phyloP scores from a whole-genome alignment of 768 basidiomycete species.

The Lactarius indigo region DNA sequence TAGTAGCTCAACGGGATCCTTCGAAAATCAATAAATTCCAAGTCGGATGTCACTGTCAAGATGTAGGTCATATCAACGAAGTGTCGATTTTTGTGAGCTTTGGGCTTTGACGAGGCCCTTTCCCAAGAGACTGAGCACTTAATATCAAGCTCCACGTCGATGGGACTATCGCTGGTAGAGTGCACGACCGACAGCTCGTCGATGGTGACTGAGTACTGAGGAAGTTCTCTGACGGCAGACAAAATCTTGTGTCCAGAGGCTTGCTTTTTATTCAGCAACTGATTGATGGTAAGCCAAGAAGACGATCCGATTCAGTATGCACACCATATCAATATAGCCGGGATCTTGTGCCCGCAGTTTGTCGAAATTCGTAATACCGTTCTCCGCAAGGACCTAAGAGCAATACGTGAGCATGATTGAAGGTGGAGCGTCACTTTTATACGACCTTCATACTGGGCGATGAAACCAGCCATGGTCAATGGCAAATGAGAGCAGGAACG shows the following conservation, averaged over 20 bases:
- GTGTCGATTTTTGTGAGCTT: slow-evolving; percentile 46
- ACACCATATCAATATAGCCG: slow-evolving; percentile 60
- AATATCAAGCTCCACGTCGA: slow-evolving; percentile 54
- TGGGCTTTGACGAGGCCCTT: slow-evolving; percentile 30
- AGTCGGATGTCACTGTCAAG: slow-evolving; percentile 73
- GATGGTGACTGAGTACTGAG: slow-evolving; percentile 56
- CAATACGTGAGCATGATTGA: slow-evolving; percentile 4
- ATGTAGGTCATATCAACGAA: slow-evolving; percentile 61
- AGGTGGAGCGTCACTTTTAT: slow-evolving; percentile 27
- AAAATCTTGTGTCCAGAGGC: slow-evolving; percentile 58
- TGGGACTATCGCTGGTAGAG: slow-evolving; percentile 47
- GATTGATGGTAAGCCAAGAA: slow-evolving; percentile 4
- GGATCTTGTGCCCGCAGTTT: slow-evolving; percentile 55
- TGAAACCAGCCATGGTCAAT: not conserved
- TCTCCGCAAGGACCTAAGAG: slow-evolving; percentile 65
- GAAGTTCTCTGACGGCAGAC: slow-evolving; percentile 56
- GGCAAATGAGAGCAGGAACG: not conserved
- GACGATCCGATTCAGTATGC: not conserved
- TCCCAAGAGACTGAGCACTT: slow-evolving; percentile 50
- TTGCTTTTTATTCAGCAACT: slow-evolving; percentile 25
- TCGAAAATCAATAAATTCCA: slow-evolving; percentile 73
- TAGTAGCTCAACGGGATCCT: slow-evolving; percentile 56
- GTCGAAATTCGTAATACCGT: slow-evolving; percentile 63
- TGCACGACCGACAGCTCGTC: slow-evolving; percentile 42
- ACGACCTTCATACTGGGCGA: slow-evolving; percentile 26